Base-by-base conservation (phyloP, 495 filamentous ascomycete species). In the Tuber melanosporum region DNA sequence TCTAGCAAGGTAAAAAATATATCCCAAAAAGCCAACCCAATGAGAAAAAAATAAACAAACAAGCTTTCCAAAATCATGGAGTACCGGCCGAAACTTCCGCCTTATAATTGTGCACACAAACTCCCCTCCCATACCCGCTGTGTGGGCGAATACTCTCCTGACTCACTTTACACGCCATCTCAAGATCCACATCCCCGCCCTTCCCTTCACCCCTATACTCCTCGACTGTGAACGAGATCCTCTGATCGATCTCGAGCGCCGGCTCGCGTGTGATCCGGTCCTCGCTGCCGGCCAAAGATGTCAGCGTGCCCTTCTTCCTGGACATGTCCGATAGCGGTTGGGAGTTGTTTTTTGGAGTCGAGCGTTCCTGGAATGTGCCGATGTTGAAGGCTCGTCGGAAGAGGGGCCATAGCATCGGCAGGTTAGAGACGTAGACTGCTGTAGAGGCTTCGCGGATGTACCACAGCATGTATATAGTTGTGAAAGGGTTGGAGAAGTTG, bases 361-460 rank as follows among this genome's bases (percentile, higher is more conserved):
- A 77, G 39, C 41, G 20, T 8, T 81, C 79, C 22, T 86, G 85
- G 78, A 88, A 88, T 9, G 85, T 84, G 9, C 84, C 83, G 14
- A 88, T 70, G 32, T 85, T 84, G 83, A 91, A 90, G 41, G 88
- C 71, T 74, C 87, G 88, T 22, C 83, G 80, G 52, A 87, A 75
- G 44, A 86, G 81, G 4, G 84, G 83, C 87, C 87, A 88, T 66
- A 87, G 84, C 75, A 87, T 79, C 0, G 87, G 87, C 0, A 88
- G 78, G 75, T 87, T 88, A 62, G 86, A 82, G 12, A 88, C 86
- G 76, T 86, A 86, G 22, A 88, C 81, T 2, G 85, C 85, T 2
- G 86, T 84, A 0, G 84, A 83, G 1, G 86, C 84, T 78, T 89
- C 87, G 26, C 86, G 86, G 44, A 85, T 83, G 78, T 89, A 88